phyloP scores from a whole-genome alignment of 495 filamentous ascomycete species.

The Podospora appendiculata region DNA sequence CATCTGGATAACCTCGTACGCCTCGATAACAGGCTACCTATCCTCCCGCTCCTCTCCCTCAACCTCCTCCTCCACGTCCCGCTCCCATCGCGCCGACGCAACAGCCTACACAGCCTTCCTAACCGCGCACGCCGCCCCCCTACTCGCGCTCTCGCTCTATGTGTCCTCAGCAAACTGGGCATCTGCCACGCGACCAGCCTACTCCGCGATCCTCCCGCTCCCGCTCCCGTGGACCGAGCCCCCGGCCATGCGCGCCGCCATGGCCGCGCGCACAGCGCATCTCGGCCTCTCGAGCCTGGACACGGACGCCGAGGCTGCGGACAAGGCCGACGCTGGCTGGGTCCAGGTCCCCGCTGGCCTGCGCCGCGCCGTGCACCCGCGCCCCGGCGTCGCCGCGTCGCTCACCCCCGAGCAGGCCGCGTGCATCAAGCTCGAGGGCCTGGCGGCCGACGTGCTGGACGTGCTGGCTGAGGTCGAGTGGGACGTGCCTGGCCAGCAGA shows the following conservation, averaged over 20 bases:
- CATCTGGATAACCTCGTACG: conserved; percentile 62
- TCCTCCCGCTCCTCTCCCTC: conserved; percentile 26
- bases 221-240: conserved; percentile 77
- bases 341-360: conserved; percentile 20
- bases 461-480: conserved; percentile 56
- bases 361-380: neutral
- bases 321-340: conserved; percentile 19
- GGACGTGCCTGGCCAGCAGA: conserved; percentile 35
- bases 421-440: conserved; percentile 60
- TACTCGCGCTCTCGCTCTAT: conserved; percentile 78
- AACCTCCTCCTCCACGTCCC: too few relatives aligned
- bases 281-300: conserved; percentile 52
- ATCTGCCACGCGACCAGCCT: conserved; percentile 62
- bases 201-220: conserved; percentile 68
- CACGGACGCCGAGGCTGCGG: conserved; percentile 33
- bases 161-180: conserved; percentile 81
- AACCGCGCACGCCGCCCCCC: conserved; percentile 52
- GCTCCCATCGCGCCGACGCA: conserved; percentile 59
- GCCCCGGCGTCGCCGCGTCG: conserved; percentile 19
- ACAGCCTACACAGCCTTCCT: conserved; percentile 64
- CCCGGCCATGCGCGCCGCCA: conserved; percentile 55
- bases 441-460: conserved; percentile 60
- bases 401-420: conserved; percentile 41
- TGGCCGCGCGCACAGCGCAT: conserved; percentile 61
- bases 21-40: conserved; percentile 67